Evolutionary conservation across 371 early-diverging fungal species (phyloP).

Genomic region (Rhizomucor pusillus): DNA sequence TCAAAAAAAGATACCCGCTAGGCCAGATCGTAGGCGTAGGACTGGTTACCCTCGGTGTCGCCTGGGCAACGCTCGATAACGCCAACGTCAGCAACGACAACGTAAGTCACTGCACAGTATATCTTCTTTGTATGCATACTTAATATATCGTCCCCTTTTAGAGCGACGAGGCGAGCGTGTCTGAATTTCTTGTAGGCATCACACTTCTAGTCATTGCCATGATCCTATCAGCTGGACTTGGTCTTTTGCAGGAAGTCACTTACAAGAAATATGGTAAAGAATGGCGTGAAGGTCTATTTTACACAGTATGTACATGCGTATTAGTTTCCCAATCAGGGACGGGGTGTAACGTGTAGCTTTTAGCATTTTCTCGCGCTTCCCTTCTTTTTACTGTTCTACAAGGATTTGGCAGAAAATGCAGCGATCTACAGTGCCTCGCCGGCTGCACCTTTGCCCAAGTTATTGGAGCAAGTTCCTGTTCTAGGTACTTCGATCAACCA

Average conservation of each 20-base stretch:
- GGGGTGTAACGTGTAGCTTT: neutral
- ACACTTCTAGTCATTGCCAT: conserved; percentile 68
- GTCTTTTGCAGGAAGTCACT: conserved; percentile 80
- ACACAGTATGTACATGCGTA: conserved; percentile 70
- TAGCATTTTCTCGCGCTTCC: conserved; percentile 82
- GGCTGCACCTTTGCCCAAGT: conserved; percentile 35
- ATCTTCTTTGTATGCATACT: no score
- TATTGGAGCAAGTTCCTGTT: conserved; percentile 32
- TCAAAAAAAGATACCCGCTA: conserved; percentile 54
- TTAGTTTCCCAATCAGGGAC: neutral
- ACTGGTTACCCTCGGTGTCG: conserved; percentile 79
- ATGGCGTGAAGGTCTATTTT: conserved; percentile 91
- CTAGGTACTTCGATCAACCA: conserved; percentile 19
- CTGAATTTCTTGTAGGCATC: conserved; percentile 76
- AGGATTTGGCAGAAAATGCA: conserved; percentile 58
- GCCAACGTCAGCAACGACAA: conserved; percentile 5
- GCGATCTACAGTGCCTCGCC: conserved; percentile 52
- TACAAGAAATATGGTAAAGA: conserved; percentile 79
- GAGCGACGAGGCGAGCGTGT: conserved; percentile 23
- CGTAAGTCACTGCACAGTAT: no score
- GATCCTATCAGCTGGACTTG: conserved; percentile 77
- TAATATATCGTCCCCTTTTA: no score
- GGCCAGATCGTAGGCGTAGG: conserved; percentile 59
- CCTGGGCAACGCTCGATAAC: conserved; percentile 61
- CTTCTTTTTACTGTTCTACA: conserved; percentile 69